Conservation (phyloP, 768 basidiomycete species). For the Cystobasidium onofrii region DNA sequence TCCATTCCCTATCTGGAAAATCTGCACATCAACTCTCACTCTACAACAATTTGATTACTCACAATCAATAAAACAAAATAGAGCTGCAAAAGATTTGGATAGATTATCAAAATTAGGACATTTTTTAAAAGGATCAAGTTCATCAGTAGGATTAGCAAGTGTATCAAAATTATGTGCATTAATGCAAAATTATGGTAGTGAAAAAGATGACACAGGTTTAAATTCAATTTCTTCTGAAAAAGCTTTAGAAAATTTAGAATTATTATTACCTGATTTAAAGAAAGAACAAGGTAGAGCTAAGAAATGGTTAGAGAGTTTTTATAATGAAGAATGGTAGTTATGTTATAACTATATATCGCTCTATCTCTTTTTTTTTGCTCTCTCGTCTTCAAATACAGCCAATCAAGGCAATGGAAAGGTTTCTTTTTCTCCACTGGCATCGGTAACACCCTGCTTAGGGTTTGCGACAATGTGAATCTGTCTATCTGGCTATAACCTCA, state of each 20-base stretch:
- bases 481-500: no score
- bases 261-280: conserved; percentile 56
- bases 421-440: no score
- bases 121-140: conserved; percentile 90
- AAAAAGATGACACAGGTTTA: conserved; percentile 52
- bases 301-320: conserved; percentile 57
- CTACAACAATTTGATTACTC: no score
- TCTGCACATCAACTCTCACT: no score
- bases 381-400: no score
- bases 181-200: conserved; percentile 78
- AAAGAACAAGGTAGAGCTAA: conserved; percentile 64
- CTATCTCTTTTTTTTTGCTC: no score
- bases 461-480: no score
- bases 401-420: no score
- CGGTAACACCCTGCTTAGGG: no score
- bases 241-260: conserved; percentile 52
- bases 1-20: no score
- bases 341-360: no score
- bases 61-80: no score
- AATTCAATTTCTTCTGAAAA: conserved; percentile 40
- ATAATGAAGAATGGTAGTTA: conserved; percentile 39
- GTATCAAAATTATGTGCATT: conserved; percentile 80
- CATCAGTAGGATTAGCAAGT: conserved; percentile 72
- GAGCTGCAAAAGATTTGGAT: conserved; percentile 50
- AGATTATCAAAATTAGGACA: conserved; percentile 72